Base-by-base conservation (phyloP, 2,329 filamentous ascomycete genomes). In the Aspergillus texensis region DNA sequence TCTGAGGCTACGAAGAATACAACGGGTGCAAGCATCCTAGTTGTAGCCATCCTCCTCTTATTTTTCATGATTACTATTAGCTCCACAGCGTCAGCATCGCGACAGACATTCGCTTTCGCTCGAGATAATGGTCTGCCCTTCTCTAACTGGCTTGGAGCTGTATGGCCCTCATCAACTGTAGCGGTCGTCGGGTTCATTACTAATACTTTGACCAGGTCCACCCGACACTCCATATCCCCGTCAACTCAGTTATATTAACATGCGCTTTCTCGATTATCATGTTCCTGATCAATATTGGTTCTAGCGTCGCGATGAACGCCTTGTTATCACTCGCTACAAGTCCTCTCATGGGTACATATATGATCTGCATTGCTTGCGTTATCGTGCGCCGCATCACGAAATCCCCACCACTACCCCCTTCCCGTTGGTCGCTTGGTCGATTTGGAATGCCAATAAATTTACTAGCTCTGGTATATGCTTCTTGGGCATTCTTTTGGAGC, bases 251-350 rank as follows among this genome's bases (percentile, higher is more conserved):
- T 16, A 62, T 62, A 11, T 48, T 76, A 2, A 75, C 75, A 8
- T 71, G 74, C 52, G 32, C 68, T 3, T 69, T 79, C 66, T 75
- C 70, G 46, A 68, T 72, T 1, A 70, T 81, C 2, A 72, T 84
- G 19, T 78, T 79, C 4, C 72, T 84, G 14, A 85, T 86, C 72
- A 84, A 84, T 68, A 81, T 86, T 52, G 83, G 82, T 19, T 84
- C 81, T 14, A 67, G 77, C 3, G 78, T 80, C 19, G 84, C 84
- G 5, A 83, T 86, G 70, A 83, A 84, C 68, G 82, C 81, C 57
- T 82, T 86, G 62, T 78, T 81, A 21, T 85, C 83, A 3, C 75
- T 87, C 1, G 79, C 79, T 28, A 76, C 81, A 26, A 79, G 78
- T 12, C 79, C 81, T 0, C 74, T 85, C 34, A 77, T 85, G 55